These are phyloP conservation scores for Epichloe coenophiala DNA, from an alignment of 2,329 filamentous ascomycete species.

Conservation along the genomic window DNA sequence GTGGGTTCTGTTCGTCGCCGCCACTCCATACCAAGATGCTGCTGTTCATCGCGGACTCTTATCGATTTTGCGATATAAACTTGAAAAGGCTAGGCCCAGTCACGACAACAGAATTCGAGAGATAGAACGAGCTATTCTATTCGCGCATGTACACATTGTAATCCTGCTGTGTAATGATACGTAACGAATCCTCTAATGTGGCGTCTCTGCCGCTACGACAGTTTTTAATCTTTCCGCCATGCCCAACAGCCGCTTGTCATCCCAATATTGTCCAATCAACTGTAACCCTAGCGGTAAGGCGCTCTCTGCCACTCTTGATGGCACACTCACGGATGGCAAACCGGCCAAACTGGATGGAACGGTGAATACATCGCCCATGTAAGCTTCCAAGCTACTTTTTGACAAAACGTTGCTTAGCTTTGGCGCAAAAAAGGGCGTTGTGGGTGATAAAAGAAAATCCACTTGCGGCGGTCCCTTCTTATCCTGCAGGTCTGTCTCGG, in stretches of 20 bases:
- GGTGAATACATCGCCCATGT: conserved; percentile 91
- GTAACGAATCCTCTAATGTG: neutral
- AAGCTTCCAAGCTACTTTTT: conserved; percentile 54
- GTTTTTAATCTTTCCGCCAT: conserved; percentile 31
- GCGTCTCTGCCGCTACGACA: conserved; percentile 21
- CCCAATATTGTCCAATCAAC: conserved; percentile 68
- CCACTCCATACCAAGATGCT: too few species aligned
- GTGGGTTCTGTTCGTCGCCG: neutral
- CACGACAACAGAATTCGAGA: too few species aligned
- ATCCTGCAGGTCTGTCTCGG: conserved; percentile 34
- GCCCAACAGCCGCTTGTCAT: conserved; percentile 50
- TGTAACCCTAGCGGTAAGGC: conserved; percentile 46
- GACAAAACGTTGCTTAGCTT: conserved; percentile 41
- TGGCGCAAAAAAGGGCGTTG: conserved; percentile 69
- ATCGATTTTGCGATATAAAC: too few species aligned
- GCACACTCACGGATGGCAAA: conserved; percentile 76
- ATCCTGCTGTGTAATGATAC: neutral
- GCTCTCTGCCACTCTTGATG: conserved; percentile 27
- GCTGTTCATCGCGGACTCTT: too few species aligned
- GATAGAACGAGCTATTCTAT: too few species aligned
- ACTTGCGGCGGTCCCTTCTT: conserved; percentile 51
- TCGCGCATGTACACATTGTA: too few species aligned
- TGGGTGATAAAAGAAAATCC: conserved; percentile 80
- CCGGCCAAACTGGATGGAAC: conserved; percentile 90
- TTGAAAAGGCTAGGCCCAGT: too few species aligned